Base-by-base conservation (phyloP, 1,284 basidiomycete species). In the Moesziomyces parantarcticus region DNA sequence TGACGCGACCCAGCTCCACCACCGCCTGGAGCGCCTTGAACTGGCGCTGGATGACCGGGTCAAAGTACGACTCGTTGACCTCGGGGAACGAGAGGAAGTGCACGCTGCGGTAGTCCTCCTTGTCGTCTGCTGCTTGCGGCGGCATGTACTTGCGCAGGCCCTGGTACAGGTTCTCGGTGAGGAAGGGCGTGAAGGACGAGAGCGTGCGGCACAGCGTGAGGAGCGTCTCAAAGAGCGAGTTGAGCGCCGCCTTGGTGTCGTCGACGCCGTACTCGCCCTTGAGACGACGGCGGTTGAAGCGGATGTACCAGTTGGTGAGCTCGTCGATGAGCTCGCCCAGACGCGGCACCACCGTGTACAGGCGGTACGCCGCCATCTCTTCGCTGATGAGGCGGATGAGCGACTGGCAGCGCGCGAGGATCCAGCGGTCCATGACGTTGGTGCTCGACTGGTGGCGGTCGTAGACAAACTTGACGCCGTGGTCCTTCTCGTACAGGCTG, bases 261-360 rank as follows among this genome's bases (percentile, higher is more conserved):
- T 94, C 91, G 61, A 89, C 87, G 6, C 96, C 93, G 80, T 93
- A 92, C 84, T 97, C 93, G 48, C 97, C 97, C 88, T 99, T 99
- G 63, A 99, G 87, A 29, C 97, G 89, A 75, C 91, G 91, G 59
- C 97, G 90, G 86, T 99, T 99, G 88, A 99, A 99, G 55, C 97
- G 94, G 81, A 99, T 99, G 86, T 99, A 99, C 95, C 96, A 98
- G 85, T 99, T 99, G 48, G 97, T 99, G 63, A 99, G 88, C 85
- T 99, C 97, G 77, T 97, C 93, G 47, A 99, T 89, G 66, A 99
- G 90, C 72, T 93, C 92, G 59, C 98, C 87, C 55, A 99, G 87
- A 29, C 93, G 89, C n/a, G 94, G 94, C 65, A 97, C 93, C 85
- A 99, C 93, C 62, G 94, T 98, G 86, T 99, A 99, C n/a, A 99